Evolutionary conservation across 2,329 filamentous ascomycete species (phyloP).

Genomic region (Diplodia sapinea): DNA sequence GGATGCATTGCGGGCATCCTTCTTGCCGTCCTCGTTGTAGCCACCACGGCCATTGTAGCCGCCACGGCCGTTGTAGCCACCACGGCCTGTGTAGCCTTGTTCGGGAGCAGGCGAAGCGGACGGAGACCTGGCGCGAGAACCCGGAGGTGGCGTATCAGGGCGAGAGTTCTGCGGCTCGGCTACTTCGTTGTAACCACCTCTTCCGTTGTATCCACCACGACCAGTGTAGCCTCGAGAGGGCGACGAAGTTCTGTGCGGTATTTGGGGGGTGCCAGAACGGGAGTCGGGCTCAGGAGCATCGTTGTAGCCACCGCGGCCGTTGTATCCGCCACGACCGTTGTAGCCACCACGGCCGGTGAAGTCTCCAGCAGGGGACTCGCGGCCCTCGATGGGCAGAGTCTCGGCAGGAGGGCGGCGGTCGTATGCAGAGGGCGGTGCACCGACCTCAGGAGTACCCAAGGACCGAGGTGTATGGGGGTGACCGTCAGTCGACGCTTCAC

Average conservation of each 20-base stretch:
- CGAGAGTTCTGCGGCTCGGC: constrained; percentile 9
- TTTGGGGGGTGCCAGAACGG: constrained; percentile 11
- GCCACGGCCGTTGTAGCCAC: constrained; percentile 41
- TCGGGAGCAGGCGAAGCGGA: constrained; percentile 7
- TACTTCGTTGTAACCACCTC: constrained; percentile 33
- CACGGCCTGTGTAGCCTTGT: constrained; percentile 37
- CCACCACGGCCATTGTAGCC: constrained; percentile 44
- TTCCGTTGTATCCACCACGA: constrained; percentile 42
- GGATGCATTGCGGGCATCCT: constrained; percentile 40
- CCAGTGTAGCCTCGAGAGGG: constrained; percentile 37
- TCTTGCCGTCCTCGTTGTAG: constrained; percentile 41
- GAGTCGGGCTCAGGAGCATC: constrained; percentile 32
- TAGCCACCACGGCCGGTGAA: constrained; percentile 40
- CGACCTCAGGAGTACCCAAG: constrained; percentile 10
- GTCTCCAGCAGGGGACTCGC: constrained; percentile 27
- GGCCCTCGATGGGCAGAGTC: constrained; percentile 11
- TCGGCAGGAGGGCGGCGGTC: constrained; percentile 26
- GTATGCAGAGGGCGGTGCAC: constrained; percentile 11
- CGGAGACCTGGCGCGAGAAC: constrained; percentile 14
- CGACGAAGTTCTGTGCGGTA: constrained; percentile 6
- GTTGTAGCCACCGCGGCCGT: constrained; percentile 34
- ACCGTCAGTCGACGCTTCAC: constrained; percentile 15
- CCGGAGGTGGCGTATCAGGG: constrained; percentile 18
- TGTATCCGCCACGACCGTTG: constrained; percentile 44
- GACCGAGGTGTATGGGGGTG: constrained; percentile 15